phyloP scores from a whole-genome alignment of 1,284 basidiomycete genomes.

The Rhizoctonia solani region DNA sequence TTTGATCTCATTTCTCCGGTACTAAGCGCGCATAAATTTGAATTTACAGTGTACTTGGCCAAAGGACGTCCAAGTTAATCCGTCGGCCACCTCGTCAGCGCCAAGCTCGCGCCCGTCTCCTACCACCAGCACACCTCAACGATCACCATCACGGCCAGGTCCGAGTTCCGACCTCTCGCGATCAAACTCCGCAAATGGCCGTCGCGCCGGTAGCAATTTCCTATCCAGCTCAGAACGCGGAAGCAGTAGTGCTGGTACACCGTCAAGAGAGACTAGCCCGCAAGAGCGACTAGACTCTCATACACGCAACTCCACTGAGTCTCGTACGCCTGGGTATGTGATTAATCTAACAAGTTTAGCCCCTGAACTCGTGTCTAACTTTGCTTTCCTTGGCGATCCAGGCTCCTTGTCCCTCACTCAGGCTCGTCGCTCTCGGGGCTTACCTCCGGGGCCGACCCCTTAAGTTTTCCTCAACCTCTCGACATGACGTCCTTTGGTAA shows the following conservation, averaged over 20 bases:
- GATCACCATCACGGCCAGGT: constrained; percentile 30
- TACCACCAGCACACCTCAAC: constrained; percentile 29
- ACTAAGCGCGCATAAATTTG: constrained; percentile 24
- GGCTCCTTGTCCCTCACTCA: constrained; percentile 29
- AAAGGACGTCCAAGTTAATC: constrained; percentile 53
- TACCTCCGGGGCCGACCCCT: constrained; percentile 1
- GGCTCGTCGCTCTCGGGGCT: constrained; percentile 28
- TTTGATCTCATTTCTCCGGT: constrained; percentile 9
- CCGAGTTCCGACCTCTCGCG: constrained; percentile 29
- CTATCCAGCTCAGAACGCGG: constrained; percentile 30
- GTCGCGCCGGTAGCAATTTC: constrained; percentile 30
- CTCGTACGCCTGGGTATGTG: constrained; percentile 31
- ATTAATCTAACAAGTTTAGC: too few relatives aligned
- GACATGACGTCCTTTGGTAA: constrained; percentile 31
- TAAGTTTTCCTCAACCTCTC: constrained; percentile 20
- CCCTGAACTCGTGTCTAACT: not conserved
- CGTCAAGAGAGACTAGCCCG: constrained; percentile 34
- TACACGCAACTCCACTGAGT: constrained; percentile 30
- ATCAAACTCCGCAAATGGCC: constrained; percentile 31
- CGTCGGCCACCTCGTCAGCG: constrained; percentile 37
- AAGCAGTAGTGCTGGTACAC: constrained; percentile 31
- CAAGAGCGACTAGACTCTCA: constrained; percentile 24
- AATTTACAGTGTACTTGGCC: constrained; percentile 75
- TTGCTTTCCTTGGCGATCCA: not conserved
- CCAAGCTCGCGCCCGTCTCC: constrained; percentile 37